Evolutionary conservation across 352 stramenopile genomes (phyloP).

Genomic region (Phytophthora constricta): DNA sequence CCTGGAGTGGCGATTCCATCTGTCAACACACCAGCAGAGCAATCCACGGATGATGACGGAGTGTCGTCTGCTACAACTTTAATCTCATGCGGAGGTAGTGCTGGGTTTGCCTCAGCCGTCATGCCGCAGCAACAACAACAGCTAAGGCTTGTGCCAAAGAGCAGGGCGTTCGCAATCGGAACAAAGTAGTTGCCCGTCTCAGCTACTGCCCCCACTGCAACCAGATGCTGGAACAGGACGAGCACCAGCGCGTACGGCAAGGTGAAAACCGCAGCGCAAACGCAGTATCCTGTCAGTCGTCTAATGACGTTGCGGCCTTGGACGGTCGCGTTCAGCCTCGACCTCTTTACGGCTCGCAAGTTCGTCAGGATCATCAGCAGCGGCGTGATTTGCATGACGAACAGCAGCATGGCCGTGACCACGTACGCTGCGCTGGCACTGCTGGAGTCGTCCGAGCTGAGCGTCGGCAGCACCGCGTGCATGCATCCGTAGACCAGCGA

Average conservation of each 20-base stretch:
- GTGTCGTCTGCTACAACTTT: slow-evolving; percentile 23
- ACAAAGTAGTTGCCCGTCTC: slow-evolving; percentile 68
- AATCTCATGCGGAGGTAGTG: slow-evolving; percentile 11
- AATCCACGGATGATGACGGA: slow-evolving; percentile 34
- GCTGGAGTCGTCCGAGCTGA: slow-evolving; percentile 2
- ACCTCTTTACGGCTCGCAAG: slow-evolving; percentile 53
- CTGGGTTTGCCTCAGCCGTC: no score
- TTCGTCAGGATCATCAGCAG: slow-evolving; percentile 58
- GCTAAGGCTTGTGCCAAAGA: slow-evolving; percentile 72
- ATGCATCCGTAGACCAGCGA: slow-evolving; percentile 64
- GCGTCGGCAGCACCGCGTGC: slow-evolving; percentile 47
- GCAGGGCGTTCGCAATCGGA: slow-evolving; percentile 63
- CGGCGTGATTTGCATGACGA: slow-evolving; percentile 53
- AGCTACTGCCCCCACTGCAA: slow-evolving; percentile 46
- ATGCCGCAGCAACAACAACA: slow-evolving; percentile 49
- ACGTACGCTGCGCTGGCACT: slow-evolving; percentile 39
- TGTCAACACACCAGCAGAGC: slow-evolving; percentile 26
- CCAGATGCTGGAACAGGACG: slow-evolving; percentile 29
- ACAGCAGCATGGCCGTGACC: slow-evolving; percentile 50
- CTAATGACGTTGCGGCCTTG: slow-evolving; percentile 68
- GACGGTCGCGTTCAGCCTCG: slow-evolving; percentile 55
- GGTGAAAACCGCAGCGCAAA: slow-evolving; percentile 55
- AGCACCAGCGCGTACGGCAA: slow-evolving; percentile 60
- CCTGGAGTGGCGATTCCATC: slow-evolving; percentile 17
- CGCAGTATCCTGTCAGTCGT: slow-evolving; percentile 60